Evolutionary conservation across 495 filamentous ascomycete species (phyloP).

Genomic region (Neurospora pannonica): DNA sequence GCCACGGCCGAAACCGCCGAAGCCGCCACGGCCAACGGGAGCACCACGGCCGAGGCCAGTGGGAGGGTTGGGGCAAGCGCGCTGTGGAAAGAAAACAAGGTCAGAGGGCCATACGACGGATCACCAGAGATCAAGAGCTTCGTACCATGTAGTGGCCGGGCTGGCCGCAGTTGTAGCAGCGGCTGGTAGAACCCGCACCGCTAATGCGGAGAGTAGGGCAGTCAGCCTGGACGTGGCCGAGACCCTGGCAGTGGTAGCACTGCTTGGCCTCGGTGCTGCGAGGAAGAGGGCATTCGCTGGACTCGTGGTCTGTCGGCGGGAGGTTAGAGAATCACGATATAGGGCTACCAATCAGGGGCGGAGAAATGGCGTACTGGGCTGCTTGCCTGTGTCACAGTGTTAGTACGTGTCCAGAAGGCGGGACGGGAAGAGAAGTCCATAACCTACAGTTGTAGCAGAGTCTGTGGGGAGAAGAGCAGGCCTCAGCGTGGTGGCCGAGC

Average conservation of each 20-base stretch:
- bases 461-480: slow-evolving; percentile 91
- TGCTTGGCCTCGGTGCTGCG: slow-evolving; percentile 98
- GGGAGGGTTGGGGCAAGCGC: slow-evolving; percentile 71
- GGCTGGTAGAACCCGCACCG: slow-evolving; percentile 63
- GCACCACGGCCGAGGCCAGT: slow-evolving; percentile 53
- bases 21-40: slow-evolving; percentile 59
- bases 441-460: slow-evolving; percentile 94
- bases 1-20: slow-evolving; percentile 46
- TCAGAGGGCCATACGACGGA: slow-evolving; percentile 8
- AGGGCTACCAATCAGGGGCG: slow-evolving; percentile 7
- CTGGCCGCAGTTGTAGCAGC: slow-evolving; percentile 94
- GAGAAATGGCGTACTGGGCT: slow-evolving; percentile 55
- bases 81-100: slow-evolving; percentile 34
- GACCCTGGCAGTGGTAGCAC: slow-evolving; percentile 98
- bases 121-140: neutral
- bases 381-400: slow-evolving; percentile 54
- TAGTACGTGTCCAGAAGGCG: slow-evolving; percentile 1
- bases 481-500: slow-evolving; percentile 97
- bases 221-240: slow-evolving; percentile 97
- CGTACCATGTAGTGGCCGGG: slow-evolving; percentile 70
- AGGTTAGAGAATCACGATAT: slow-evolving; percentile 16
- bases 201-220: slow-evolving; percentile 94
- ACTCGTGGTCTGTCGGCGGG: slow-evolving; percentile 75
- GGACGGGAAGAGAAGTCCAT: neutral
- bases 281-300: slow-evolving; percentile 90